These are phyloP conservation scores for Amphibolis antarctica DNA, from an alignment of 106 monocot genomes.

Conservation along the genomic window DNA sequence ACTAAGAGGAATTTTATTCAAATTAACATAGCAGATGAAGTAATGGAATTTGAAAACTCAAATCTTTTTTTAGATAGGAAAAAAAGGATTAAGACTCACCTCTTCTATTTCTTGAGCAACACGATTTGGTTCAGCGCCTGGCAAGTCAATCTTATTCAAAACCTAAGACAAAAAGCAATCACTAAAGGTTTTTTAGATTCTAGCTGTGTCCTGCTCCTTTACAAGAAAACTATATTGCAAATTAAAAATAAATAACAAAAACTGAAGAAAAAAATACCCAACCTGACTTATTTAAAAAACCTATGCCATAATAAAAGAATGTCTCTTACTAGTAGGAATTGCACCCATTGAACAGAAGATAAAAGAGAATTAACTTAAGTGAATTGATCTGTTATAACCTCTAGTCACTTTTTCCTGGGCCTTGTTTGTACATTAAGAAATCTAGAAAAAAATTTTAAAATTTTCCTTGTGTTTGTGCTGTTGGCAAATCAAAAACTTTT, in stretches of 20 bases:
- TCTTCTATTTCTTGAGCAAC: conserved; percentile 83
- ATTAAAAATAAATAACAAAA: background rate
- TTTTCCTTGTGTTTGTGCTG: too few species aligned
- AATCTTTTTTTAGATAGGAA: background rate
- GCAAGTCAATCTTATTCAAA: conserved; percentile 93
- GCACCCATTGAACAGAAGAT: too few species aligned
- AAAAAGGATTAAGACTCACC: conserved; percentile 26
- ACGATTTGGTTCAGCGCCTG: conserved; percentile 79
- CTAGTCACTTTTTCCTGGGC: too few species aligned
- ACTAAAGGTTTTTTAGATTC: too few species aligned
- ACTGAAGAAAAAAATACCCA: background rate
- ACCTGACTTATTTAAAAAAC: background rate
- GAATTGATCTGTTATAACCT: too few species aligned
- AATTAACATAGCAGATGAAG: background rate
- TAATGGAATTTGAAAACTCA: background rate
- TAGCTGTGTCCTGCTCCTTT: background rate
- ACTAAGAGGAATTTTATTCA: background rate
- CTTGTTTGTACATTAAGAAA: too few species aligned
- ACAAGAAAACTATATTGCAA: background rate
- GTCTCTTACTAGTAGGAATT: too few species aligned
- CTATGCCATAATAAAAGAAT: background rate
- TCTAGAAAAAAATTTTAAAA: too few species aligned
- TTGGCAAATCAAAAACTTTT: too few species aligned
- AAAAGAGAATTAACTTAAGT: too few species aligned
- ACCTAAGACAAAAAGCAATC: conserved; percentile 52